A percentile compares a stretch with the other conserved stretches of the same genome.
phyloP scores from a whole-genome alignment of 73 alveolate genomes.

The Tetrahymena thermophila region DNA sequence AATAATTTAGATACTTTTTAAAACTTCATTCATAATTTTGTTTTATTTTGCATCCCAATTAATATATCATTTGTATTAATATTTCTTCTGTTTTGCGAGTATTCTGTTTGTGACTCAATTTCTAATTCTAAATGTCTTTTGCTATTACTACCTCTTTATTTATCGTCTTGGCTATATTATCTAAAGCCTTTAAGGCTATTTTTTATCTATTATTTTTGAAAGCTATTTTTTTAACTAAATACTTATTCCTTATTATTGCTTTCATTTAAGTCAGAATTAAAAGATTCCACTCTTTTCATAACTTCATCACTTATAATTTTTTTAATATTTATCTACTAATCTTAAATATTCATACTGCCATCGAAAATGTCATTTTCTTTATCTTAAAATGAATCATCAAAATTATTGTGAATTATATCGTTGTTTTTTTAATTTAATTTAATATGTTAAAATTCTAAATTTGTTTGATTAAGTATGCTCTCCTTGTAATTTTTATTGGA shows the following conservation, averaged over 20 bases:
- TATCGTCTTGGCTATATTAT: not conserved
- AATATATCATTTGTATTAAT: not conserved
- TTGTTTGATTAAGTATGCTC: not conserved
- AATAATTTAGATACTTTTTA: too few relatives aligned
- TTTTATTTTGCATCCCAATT: not conserved
- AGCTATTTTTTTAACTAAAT: not conserved
- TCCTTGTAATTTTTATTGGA: not conserved
- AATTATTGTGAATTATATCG: too few relatives aligned
- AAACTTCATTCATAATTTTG: not conserved
- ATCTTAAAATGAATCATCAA: not conserved
- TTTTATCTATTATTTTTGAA: not conserved
- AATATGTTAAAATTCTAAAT: not conserved
- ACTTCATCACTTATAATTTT: not conserved
- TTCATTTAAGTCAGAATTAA: not conserved
- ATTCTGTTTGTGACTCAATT: not conserved
- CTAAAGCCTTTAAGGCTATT: not conserved
- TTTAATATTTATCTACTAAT: not conserved
- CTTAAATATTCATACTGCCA: not conserved
- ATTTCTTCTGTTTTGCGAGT: not conserved
- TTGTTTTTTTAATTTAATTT: too few relatives aligned
- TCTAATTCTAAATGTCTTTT: not conserved
- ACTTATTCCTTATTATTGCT: not conserved
- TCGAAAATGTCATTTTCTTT: not conserved
- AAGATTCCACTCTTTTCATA: not conserved
- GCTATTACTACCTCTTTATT: not conserved